Conservation (phyloP, 2,329 filamentous ascomycete species). For the Ceratocystis diversiconidia region DNA sequence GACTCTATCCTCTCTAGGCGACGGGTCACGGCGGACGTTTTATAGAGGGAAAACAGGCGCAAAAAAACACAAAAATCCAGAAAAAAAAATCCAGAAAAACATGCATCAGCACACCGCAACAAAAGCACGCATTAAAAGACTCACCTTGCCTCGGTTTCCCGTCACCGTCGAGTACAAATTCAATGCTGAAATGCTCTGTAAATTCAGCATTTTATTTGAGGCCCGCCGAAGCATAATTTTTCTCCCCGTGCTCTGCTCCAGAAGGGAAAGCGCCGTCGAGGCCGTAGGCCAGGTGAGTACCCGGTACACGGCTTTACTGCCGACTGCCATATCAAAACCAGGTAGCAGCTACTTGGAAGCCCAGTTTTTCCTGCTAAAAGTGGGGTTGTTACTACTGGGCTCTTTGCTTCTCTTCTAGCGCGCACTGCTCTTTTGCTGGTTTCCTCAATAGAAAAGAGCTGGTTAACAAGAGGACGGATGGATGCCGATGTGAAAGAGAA, state of each 20-base stretch:
- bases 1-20: background rate
- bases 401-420: background rate
- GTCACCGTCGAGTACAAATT: background rate
- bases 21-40: background rate
- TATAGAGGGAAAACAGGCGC: background rate
- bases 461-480: background rate
- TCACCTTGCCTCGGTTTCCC: background rate
- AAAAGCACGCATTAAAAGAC: background rate
- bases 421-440: background rate
- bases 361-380: background rate
- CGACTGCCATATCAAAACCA: background rate
- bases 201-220: background rate
- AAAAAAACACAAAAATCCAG: background rate
- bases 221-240: slow-evolving; percentile 3
- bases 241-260: background rate
- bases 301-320: background rate
- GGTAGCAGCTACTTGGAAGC: background rate
- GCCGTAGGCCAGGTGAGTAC: background rate
- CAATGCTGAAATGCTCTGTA: no score
- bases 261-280: background rate
- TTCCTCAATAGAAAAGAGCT: background rate
- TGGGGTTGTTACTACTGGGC: background rate
- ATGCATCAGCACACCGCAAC: no score
- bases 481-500: background rate
- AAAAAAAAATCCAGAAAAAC: background rate